Conservation (phyloP, 2,329 filamentous ascomycete genomes). For the Myriosclerotinia scirpicola region DNA sequence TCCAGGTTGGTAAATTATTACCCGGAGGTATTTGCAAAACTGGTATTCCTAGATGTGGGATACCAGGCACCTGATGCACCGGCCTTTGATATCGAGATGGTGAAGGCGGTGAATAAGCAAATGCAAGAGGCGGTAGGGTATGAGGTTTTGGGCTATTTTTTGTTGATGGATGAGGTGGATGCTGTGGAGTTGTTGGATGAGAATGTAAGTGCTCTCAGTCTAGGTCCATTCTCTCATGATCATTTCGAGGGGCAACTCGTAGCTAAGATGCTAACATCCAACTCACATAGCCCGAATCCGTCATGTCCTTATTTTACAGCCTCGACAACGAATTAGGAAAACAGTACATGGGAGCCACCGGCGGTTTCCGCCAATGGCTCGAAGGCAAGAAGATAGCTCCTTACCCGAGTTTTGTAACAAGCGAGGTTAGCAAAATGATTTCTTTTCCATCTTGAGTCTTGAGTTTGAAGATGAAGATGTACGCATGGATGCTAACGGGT, state of each 20-base stretch:
- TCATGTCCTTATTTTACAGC: conserved; percentile 25
- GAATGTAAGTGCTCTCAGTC: conserved; percentile 22
- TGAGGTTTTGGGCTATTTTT: conserved; percentile 30
- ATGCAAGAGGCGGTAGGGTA: conserved; percentile 28
- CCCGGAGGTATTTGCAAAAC: conserved; percentile 25
- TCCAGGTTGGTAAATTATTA: conserved; percentile 27
- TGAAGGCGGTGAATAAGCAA: conserved; percentile 24
- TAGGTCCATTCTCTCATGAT: not conserved
- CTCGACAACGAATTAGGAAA: conserved; percentile 21
- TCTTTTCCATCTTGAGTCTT: too few relatives aligned
- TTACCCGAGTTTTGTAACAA: conserved; percentile 27
- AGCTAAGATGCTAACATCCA: conserved; percentile 2
- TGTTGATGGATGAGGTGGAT: conserved; percentile 26
- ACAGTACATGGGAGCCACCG: conserved; percentile 23
- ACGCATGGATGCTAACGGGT: not conserved
- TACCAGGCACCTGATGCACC: conserved; percentile 24
- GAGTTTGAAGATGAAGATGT: too few relatives aligned
- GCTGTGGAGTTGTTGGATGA: conserved; percentile 27
- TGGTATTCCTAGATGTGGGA: conserved; percentile 29
- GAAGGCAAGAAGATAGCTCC: conserved; percentile 14
- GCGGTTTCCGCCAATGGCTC: conserved; percentile 21
- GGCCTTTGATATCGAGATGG: conserved; percentile 20
- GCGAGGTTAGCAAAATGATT: conserved; percentile 7
- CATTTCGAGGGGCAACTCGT: not conserved
- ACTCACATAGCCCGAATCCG: conserved; percentile 28